Conservation (phyloP, 2,329 filamentous ascomycete genomes). For the Escovopsis sp. region DNA sequence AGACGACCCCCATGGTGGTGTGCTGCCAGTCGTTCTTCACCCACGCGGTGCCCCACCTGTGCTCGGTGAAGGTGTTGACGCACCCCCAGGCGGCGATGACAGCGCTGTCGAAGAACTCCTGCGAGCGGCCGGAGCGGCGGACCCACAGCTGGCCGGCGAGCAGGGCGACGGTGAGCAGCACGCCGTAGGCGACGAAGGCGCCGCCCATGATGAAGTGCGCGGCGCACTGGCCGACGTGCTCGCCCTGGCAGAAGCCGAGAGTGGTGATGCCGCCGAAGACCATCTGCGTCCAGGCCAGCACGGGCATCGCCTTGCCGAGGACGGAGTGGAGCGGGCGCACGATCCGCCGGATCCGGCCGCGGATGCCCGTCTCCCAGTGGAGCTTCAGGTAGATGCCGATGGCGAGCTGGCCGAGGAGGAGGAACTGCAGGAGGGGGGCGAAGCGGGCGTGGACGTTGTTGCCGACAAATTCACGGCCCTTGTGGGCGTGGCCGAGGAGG, state of each 20-base stretch:
- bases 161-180: slow-evolving; percentile 71
- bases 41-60: slow-evolving; percentile 83
- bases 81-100: slow-evolving; percentile 92
- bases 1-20: slow-evolving; percentile 98
- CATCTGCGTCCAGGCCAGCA: slow-evolving; percentile 86
- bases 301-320: slow-evolving; percentile 72
- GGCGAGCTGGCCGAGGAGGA: slow-evolving; percentile 60
- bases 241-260: slow-evolving; percentile 80
- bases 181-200: slow-evolving; percentile 88
- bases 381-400: slow-evolving; percentile 79
- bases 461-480: slow-evolving; percentile 67
- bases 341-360: slow-evolving; percentile 59
- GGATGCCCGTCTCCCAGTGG: slow-evolving; percentile 72
- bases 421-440: slow-evolving; percentile 63
- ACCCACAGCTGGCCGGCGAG: slow-evolving; percentile 84
- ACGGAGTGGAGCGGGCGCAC: slow-evolving; percentile 63
- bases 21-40: slow-evolving; percentile 91
- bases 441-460: slow-evolving; percentile 69
- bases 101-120: slow-evolving; percentile 90
- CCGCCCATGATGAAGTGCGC: slow-evolving; percentile 99
- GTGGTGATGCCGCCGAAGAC: slow-evolving; percentile 87
- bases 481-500: slow-evolving; percentile 81
- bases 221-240: slow-evolving; percentile 81
- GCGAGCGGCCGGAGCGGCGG: slow-evolving; percentile 64
- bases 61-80: slow-evolving; percentile 96